Base-by-base conservation (phyloP, 371 early-diverging fungal species). In the Lichtheimia ornata region DNA sequence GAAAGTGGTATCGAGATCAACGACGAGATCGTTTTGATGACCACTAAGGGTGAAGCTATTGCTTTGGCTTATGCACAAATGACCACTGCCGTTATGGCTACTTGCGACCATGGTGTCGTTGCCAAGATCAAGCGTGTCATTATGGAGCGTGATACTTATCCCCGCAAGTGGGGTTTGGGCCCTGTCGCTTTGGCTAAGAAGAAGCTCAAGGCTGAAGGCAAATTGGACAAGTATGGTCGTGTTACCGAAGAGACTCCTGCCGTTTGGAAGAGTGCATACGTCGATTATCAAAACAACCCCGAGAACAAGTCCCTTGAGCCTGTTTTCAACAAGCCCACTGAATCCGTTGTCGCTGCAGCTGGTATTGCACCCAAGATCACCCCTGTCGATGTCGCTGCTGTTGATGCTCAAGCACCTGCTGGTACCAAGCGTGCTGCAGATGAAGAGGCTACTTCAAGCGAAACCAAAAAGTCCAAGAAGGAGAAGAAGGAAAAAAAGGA, bases 41-140 rank as follows among this genome's bases (percentile, higher is more conserved):
- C 99, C 44, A 97, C 99, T 62, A 99, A 99, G 88, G 99, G 99
- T 69, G 99, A 99, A 77, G 99, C 99, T 35, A 94, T 99, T 67
- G 99, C 99, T 41, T 82, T 99, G 12, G 99, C 89, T 50, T 93
- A 94, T 65, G 97, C 99, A 22, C 88, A 93, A 74, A 98, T 99
- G 94, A 92, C 94, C 30, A 96, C 98, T 11, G 89, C 97, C 24
- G 97, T 97, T 63, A 96, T 99, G 94, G 93, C 78, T 27, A 81
- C 76, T 18, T 81, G 82, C 50, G 89, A 88, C 59, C 95, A 95
- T 74, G 99, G 99, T 50, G 94, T 98, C 24, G 97, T 99, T 56
- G 94, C 97, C 70, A 95, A 96, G 86, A 97, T 98, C 72, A 99
- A 99, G 90, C 91, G 99, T 73, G 99, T 99, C 50, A 99, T 99